phyloP scores from a whole-genome alignment of 1,139 yeast species.

The Zygosaccharomyces sapae region DNA sequence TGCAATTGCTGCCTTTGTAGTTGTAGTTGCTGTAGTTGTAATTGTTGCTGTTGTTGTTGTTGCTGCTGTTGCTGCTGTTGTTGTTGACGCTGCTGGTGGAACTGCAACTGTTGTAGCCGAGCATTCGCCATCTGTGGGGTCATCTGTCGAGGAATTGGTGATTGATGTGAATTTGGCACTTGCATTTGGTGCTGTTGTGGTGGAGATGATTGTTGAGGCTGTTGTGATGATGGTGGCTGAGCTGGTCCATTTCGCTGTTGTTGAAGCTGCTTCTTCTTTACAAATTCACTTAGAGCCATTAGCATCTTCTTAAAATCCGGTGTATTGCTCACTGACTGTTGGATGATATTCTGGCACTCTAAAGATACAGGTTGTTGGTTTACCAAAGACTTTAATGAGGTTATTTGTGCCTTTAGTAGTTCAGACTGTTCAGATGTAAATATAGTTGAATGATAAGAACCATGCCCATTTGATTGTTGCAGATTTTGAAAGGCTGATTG shows the following conservation, averaged over 20 bases:
- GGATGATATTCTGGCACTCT: slow-evolving; percentile 44
- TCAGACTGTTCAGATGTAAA: slow-evolving; percentile 62
- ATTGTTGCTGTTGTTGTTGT: slow-evolving; percentile 8
- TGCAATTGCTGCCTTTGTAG: slow-evolving; percentile 13
- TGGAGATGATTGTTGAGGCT: slow-evolving; percentile 7
- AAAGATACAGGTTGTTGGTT: slow-evolving; percentile 58
- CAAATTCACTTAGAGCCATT: slow-evolving; percentile 30
- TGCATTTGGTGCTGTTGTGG: slow-evolving; percentile 15
- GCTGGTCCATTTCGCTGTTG: slow-evolving; percentile 10
- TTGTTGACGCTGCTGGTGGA: slow-evolving; percentile 9
- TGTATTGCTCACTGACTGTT: slow-evolving; percentile 36
- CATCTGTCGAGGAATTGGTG: slow-evolving; percentile 5
- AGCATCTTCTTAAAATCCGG: slow-evolving; percentile 35
- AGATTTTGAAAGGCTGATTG: slow-evolving; percentile 12
- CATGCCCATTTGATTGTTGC: slow-evolving; percentile 11
- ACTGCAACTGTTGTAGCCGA: slow-evolving; percentile 14
- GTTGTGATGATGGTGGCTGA: slow-evolving; percentile 1
- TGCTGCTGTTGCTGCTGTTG: slow-evolving; percentile 8
- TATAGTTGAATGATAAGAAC: slow-evolving; percentile 22
- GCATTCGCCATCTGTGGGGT: slow-evolving; percentile 11
- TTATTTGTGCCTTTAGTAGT: slow-evolving; percentile 64
- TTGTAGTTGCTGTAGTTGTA: slow-evolving; percentile 10
- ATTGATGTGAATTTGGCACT: slow-evolving; percentile 4
- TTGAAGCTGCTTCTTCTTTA: slow-evolving; percentile 20
- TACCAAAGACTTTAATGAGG: slow-evolving; percentile 60